Evolutionary conservation across 2,329 filamentous ascomycete species (phyloP).

Genomic region (Fusarium avenaceum): DNA sequence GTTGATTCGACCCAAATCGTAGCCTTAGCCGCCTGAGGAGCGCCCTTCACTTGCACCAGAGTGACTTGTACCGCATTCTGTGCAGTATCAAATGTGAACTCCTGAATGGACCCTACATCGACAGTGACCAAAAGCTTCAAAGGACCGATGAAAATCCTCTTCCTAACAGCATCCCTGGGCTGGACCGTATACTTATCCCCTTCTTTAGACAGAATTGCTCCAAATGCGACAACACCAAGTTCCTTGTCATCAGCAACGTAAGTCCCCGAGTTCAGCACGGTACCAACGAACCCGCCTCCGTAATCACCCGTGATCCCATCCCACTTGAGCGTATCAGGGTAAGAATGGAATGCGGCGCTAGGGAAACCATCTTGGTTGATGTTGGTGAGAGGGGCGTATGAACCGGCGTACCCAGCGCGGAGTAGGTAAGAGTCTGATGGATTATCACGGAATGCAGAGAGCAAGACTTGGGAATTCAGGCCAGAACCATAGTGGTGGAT

Average conservation of each 20-base stretch:
- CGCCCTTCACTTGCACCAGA: conserved; percentile 50
- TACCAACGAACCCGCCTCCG: conserved; percentile 66
- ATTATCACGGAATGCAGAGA: conserved; percentile 63
- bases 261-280: conserved; percentile 63
- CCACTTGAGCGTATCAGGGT: conserved; percentile 67
- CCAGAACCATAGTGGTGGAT: conserved; percentile 73
- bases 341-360: conserved; percentile 69
- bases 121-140: conserved; percentile 58
- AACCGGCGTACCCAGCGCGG: conserved; percentile 67
- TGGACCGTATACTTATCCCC: conserved; percentile 53
- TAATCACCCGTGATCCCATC: conserved; percentile 71
- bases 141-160: conserved; percentile 63
- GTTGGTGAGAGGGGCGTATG: conserved; percentile 66
- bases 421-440: conserved; percentile 64
- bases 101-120: conserved; percentile 60
- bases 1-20: conserved; percentile 56
- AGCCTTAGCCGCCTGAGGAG: conserved; percentile 48
- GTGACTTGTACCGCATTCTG: conserved; percentile 39
- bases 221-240: conserved; percentile 64
- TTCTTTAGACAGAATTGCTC: conserved; percentile 56
- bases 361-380: conserved; percentile 69
- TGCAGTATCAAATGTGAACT: conserved; percentile 52
- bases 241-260: conserved; percentile 62
- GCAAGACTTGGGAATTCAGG: conserved; percentile 68
- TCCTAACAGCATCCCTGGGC: conserved; percentile 62